Base-by-base conservation (phyloP, 2,329 filamentous ascomycete genomes). In the Sarocladiaceae sp. region DNA sequence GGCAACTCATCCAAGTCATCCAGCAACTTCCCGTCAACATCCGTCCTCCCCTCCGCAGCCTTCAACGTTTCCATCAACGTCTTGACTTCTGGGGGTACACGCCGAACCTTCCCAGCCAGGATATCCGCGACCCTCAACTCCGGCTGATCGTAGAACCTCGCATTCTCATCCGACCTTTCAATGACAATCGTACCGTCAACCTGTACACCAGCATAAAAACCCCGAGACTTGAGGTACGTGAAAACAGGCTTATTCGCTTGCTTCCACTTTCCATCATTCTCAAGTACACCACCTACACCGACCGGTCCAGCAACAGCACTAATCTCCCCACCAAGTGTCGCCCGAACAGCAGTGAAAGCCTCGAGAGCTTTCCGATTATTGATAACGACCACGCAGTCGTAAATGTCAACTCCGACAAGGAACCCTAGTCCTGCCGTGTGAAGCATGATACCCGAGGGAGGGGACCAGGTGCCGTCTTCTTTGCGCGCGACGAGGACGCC, bases 171-270 rank as follows among this genome's bases (percentile, higher is more conserved):
- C 1, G 79, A 84, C 29, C 91, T 80, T 66, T 94, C 88, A 40
- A 93, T 88, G 48, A 96, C 78, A 13, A 95, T 80, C 0, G 90
- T 95, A 18, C 91, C 91, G 62, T 96, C 90, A 17, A 95, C 79
- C 61, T 93, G 88, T 1, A 95, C 82, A 17, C 90, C 90, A 1
- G 89, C 90, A 60, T 94, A 96, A 57, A 96, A 83, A 1, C 91
- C 91, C 51, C 90, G 80, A 50, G 86, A 91, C 70, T 96, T 96
- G 69, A 96, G 80, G 63, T 96, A 96, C 2, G 73, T 74, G 54
- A 76, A 77, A 3, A 77, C 73, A 0, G 74, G 74, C 53, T 57
- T 58, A 53, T 63, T 79, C 0, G 87, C 87, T 40, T 86, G 60
- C 51, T 64, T 69, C 60, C 67, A 66, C 53, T 68, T 67, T 31